Evolutionary conservation across 331 rosid genomes (phyloP), one percentile per base, ranked within the genome.

Genomic region (Phaseolus coccineus): DNA sequence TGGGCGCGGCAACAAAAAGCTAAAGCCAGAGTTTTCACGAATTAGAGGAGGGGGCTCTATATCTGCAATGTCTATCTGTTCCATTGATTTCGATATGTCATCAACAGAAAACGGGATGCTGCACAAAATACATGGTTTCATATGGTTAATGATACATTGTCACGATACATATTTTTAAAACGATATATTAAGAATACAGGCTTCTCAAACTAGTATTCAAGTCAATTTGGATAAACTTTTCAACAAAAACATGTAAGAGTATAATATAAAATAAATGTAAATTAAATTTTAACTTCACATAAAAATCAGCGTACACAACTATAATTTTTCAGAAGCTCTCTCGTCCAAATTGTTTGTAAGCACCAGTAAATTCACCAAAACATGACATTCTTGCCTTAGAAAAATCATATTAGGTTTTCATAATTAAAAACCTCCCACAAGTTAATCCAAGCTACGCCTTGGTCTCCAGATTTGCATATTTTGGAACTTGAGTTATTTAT

Each of bases 51-150:
- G 97, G 0, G 92, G 88, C 52, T 92, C 96, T 46, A 90, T 82
- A 85, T 92, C 92, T 11, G 92, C 69, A 78, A 90, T 90, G 86
- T 90, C 93, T 70, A 90, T 90, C 82, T 88, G 90, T 75, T 89
- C 92, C 96, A 84, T 90, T 37, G 97, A 92, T 77, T 87, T 90
- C 51, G 91, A 92, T 74, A 92, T 59, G 87, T 90, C 96, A 69
- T 92, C 93, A 33, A 92, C 93, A 59, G 97, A 90, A 80, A 92
- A 92, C 47, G 91, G 96, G 82, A 90, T 89, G 85, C 96, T 92
- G 92, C 87, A 55, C 62, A 80, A 56, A 16, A 65, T 31, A 78
- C 52, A 78, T 48, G 73, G 57, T 50, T 11, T 40, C 31, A 79
- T 37, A 81, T 72, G 77, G 69, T 80, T 66, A 87, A 65, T 15